A percentile compares a stretch with the other conserved stretches of the same genome.
These are phyloP conservation scores for Coniochaeta sp. DNA, from an alignment of 2,329 filamentous ascomycete genomes.

Conservation along the genomic window DNA sequence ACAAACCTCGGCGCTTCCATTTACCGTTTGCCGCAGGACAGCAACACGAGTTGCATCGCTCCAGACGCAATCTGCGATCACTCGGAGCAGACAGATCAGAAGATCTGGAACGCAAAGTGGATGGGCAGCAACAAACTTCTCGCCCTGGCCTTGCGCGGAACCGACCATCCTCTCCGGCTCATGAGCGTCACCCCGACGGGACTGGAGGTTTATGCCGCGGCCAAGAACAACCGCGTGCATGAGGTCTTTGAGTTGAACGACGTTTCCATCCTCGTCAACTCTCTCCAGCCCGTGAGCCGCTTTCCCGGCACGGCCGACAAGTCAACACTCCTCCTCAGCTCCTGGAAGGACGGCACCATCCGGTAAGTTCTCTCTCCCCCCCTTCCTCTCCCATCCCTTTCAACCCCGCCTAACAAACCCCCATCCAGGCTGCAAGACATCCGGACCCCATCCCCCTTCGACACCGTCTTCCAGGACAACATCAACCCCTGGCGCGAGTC, in stretches of 20 bases:
- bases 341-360: slow-evolving; percentile 47
- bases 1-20: slow-evolving; percentile 26
- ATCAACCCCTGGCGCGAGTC: slow-evolving; percentile 39
- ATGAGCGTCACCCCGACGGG: slow-evolving; percentile 39
- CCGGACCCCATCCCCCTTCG: slow-evolving; percentile 37
- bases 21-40: slow-evolving; percentile 20
- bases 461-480: slow-evolving; percentile 45
- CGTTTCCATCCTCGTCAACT: slow-evolving; percentile 14
- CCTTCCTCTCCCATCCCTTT: neutral
- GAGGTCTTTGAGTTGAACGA: neutral
- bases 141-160: slow-evolving; percentile 37
- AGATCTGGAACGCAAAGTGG: slow-evolving; percentile 30
- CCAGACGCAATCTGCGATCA: slow-evolving; percentile 17
- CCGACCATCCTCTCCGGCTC: slow-evolving; percentile 35
- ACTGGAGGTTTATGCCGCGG: slow-evolving; percentile 26
- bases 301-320: slow-evolving; percentile 23
- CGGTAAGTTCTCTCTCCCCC: slow-evolving; percentile 17
- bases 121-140: slow-evolving; percentile 36
- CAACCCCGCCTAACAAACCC: slow-evolving; percentile 1
- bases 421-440: slow-evolving; percentile 38
- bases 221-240: slow-evolving; percentile 21
- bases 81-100: slow-evolving; percentile 6
- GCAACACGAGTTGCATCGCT: slow-evolving; percentile 5
- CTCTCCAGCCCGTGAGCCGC: slow-evolving; percentile 36
- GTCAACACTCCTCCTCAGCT: slow-evolving; percentile 37